Evolutionary conservation across 2,329 filamentous ascomycete species (phyloP), one percentile per base, ranked within the genome.

Genomic region (Botrytis sinoallii): DNA sequence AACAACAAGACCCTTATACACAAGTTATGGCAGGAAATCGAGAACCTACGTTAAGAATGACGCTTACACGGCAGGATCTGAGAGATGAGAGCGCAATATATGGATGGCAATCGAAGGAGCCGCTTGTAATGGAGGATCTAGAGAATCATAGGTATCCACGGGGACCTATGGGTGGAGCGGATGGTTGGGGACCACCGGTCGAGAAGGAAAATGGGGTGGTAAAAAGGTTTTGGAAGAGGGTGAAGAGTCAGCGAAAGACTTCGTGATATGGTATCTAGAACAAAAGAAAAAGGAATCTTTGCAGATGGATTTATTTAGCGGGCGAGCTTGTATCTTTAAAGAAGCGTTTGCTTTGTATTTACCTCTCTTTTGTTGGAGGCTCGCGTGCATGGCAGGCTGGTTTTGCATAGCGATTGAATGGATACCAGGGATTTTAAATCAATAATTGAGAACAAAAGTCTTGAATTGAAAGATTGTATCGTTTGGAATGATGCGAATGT

Each of bases 11-110:
- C 14, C 82, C 85, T 68, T 84, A 87, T 77, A 82, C 84, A 18
- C 87, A 89, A 66, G 85, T 85, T 8, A 83, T 88, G 3, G 84
- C 86, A 0, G 86, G 87, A 48, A 91, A 89, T 72, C 88, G 95
- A 48, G 95, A 98, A 82, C 98, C 98, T 95, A 98, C 96, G 4
- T 84, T 98, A 67, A 93, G 95, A 67, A 97, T 98, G 94, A 98
- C 95, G 0, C 87, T 98, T 72, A 98, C 96, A 5, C 87, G 95
- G 65, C 93, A 94, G 0, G 95, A 98, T 81, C 86, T 98, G 66
- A 90, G 94, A 7, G 86, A 91, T 75, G 92, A 95, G 75, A 89
- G 91, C 18, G 86, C 91, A 75, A 86, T 93, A 25, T 93, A 94
- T 78, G 90, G 90, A 60, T 93, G 90, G 89, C 88, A 91, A 79